Base-by-base conservation (phyloP, 768 basidiomycete genomes). In the Collybia nuda region DNA sequence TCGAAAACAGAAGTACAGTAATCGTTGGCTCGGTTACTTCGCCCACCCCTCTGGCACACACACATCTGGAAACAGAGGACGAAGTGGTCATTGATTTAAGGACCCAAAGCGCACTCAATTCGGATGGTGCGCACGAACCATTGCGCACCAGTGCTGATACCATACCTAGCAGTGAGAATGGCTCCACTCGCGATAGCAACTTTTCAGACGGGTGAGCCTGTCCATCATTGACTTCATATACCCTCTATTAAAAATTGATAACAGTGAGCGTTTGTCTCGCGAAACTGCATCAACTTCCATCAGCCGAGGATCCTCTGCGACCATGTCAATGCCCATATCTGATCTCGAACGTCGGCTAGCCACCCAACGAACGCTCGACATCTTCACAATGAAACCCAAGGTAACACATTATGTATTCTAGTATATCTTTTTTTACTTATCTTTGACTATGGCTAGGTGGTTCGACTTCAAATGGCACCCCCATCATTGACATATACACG, bases 351-450 rank as follows among this genome's bases (percentile, higher is more conserved):
- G 79, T 28, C 76, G 91, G 22, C 75, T 99, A 28, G 78, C 85
- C 23, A 86, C 91, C 1, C 81, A 87, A 24, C 75, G 80, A 17
- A 91, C 91, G 6, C 70, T 98, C 23, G 97, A 99, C 66, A 85
- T 99, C 40, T 99, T 99, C 66, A 91, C 92, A 1, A 96, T 99
- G 93, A 80, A 82, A 55, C 88, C 88, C 1, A 94, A 93, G 82
- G 96, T 93, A 55, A 54, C 68, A 12, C 7, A 40, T 50, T 4
- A 12, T 32, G 49, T n/a, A 18, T 26, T 39, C 51, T 39, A 17
- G 43, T 47, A n/a, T 15, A 29, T n/a, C 55, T 37, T 5, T 26
- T 22, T 26, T 45, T 44, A 38, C 24, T 43, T 44, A 24, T 39
- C 47, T 53, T 37, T 56, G 35, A n/a, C 26, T 9, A 38, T 4